Evolutionary conservation across 495 filamentous ascomycete genomes (phyloP).

Genomic region (Collariella sp.): DNA sequence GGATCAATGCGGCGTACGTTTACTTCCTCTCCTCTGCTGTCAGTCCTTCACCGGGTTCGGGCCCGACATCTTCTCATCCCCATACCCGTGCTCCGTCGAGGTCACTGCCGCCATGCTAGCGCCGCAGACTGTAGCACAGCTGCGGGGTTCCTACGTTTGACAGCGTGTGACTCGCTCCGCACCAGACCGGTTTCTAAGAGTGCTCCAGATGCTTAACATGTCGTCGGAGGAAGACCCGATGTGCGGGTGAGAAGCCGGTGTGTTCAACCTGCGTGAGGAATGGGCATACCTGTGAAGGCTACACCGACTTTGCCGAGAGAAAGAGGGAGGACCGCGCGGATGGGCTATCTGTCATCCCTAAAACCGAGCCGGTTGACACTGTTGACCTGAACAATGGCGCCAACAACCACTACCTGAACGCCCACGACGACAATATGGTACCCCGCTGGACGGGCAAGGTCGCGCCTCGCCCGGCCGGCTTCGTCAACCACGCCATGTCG

Average conservation of each 20-base stretch:
- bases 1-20: slow-evolving; percentile 73
- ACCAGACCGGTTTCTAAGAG: slow-evolving; percentile 20
- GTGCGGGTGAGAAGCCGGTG: slow-evolving; percentile 65
- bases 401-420: slow-evolving; percentile 23
- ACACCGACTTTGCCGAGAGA: slow-evolving; percentile 45
- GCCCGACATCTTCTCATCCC: not conserved
- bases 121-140: not conserved
- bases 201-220: slow-evolving; percentile 61
- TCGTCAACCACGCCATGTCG: slow-evolving; percentile 13
- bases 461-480: slow-evolving; percentile 14
- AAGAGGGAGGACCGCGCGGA: slow-evolving; percentile 27
- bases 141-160: not conserved
- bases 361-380: slow-evolving; percentile 20
- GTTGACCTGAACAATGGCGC: slow-evolving; percentile 20
- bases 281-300: slow-evolving; percentile 63
- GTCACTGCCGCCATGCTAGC: not conserved
- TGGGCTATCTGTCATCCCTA: slow-evolving; percentile 10
- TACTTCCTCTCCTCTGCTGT: not conserved
- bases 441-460: slow-evolving; percentile 27
- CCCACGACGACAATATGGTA: slow-evolving; percentile 28
- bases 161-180: not conserved
- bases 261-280: slow-evolving; percentile 70
- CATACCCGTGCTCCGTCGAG: not conserved
- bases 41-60: not conserved
- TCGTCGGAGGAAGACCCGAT: slow-evolving; percentile 75